These are phyloP conservation scores for Flaveria sonorensis DNA, from an alignment of 129 eudicot species.

Conservation along the genomic window DNA sequence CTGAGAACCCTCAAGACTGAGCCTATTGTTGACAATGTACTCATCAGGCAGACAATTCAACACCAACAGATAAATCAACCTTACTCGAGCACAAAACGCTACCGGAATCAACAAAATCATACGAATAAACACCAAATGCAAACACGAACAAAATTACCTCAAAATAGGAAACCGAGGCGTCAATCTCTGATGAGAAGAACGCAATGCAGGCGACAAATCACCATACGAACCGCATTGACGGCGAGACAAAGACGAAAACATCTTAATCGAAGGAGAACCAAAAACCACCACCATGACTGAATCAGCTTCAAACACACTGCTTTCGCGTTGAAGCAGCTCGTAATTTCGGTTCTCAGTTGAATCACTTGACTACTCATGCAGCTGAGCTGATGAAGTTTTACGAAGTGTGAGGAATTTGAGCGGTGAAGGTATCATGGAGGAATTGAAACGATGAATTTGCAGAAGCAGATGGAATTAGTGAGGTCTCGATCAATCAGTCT, in stretches of 20 bases:
- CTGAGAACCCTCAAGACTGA: too few species aligned
- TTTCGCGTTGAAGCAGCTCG: conserved; percentile 39
- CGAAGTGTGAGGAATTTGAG: neutral
- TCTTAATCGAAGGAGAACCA: conserved; percentile 46
- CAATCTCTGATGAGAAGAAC: conserved; percentile 36
- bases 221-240: neutral
- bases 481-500: conserved; percentile 1
- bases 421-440: conserved; percentile 28
- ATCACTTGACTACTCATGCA: conserved; percentile 59
- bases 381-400: conserved; percentile 16
- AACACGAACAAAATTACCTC: conserved; percentile 38
- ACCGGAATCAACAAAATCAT: too few species aligned
- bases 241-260: conserved; percentile 31
- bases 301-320: conserved; percentile 33
- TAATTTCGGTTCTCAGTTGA: conserved; percentile 16
- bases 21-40: too few species aligned
- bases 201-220: conserved; percentile 14
- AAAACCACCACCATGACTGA: conserved; percentile 48
- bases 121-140: neutral
- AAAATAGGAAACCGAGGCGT: conserved; percentile 4
- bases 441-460: neutral
- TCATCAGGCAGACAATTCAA: too few species aligned
- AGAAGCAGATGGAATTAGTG: neutral
- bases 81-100: too few species aligned
- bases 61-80: too few species aligned